Evolutionary conservation across 164 flowering plant species (phyloP), one percentile per base, ranked within the genome.

Genomic region (Stephania yunnanensis): DNA sequence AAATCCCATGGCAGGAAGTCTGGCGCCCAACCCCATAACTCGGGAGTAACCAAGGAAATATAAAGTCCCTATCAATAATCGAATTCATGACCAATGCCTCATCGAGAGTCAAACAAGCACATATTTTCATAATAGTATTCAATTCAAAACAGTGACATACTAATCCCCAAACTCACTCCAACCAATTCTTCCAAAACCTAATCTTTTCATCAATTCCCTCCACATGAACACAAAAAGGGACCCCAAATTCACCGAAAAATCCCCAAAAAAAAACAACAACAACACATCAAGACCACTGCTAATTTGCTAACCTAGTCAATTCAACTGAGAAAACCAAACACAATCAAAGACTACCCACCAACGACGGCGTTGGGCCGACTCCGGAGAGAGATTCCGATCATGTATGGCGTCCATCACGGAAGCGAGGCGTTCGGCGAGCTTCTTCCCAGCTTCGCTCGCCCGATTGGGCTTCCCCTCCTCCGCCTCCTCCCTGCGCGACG

Each of bases 381-480:
- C 93, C 0, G 98, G 95, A 12, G 97, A 97, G 17, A 94, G 94
- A 65, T 94, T 94, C 0, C 94, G 89, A 69, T 92, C 97, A 71
- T 94, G 84, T 69, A 89, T 91, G 76, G 89, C 89, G 82, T 92
- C 98, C 6, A 89, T 84, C 11, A 87, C 93, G 42, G 88, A 77
- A 30, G 97, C 87, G 10, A 94, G 87, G 72, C 93, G 94, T 19
- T 91, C 93, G 5, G 50, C 68, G n/a, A 73, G 65, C 83, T 87
- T 86, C 84, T 87, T 89, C 73, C 80, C 52, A 84, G 71, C 25
- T 48, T 64, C 6, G 63, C 7, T 42, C 36, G 19, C 70, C 46
- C 15, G 73, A 8, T 68, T 11, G 50, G 53, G 53, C 55, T 65
- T 50, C 30, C 10, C 19, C 25, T 19, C 46, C 0, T 25, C 25